Evolutionary conservation across 768 basidiomycete species (phyloP).

Genomic region (button mushroom (Agaricus bisporus)): DNA sequence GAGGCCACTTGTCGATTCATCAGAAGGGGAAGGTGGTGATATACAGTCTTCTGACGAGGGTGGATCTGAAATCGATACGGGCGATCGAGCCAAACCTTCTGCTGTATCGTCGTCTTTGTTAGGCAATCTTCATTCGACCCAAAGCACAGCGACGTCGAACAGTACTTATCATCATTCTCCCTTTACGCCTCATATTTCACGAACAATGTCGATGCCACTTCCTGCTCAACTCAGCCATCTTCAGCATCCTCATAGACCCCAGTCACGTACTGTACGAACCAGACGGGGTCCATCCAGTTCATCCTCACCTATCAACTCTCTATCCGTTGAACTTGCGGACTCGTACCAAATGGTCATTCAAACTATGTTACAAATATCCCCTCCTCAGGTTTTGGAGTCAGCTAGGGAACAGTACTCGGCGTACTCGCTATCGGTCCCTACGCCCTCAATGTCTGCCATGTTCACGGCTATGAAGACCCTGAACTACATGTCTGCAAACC

Average conservation of each 20-base stretch:
- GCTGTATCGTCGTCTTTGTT: background rate
- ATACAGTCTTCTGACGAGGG: slow-evolving; percentile 6
- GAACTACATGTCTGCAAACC: slow-evolving; percentile 89
- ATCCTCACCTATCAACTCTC: slow-evolving; percentile 46
- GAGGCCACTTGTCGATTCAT: background rate
- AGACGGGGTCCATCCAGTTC: slow-evolving; percentile 17
- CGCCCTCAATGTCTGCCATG: slow-evolving; percentile 81
- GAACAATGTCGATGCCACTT: slow-evolving; percentile 77
- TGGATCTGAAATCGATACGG: slow-evolving; percentile 1
- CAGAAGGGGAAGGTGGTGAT: slow-evolving; percentile 6
- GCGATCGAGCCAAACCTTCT: background rate
- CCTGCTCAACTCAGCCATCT: slow-evolving; percentile 73
- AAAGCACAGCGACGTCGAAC: slow-evolving; percentile 16
- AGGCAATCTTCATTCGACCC: background rate
- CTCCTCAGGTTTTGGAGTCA: slow-evolving; percentile 86
- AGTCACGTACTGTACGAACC: slow-evolving; percentile 13
- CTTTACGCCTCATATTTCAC: slow-evolving; percentile 51
- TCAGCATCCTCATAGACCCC: slow-evolving; percentile 54
- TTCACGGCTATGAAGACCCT: slow-evolving; percentile 91
- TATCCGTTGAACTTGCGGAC: slow-evolving; percentile 87
- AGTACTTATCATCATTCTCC: slow-evolving; percentile 12
- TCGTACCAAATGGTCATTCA: slow-evolving; percentile 87
- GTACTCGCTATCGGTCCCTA: slow-evolving; percentile 82
- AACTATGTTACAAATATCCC: slow-evolving; percentile 85
- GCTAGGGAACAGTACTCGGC: slow-evolving; percentile 91